Evolutionary conservation across 768 basidiomycete species (phyloP), one percentile per base, ranked within the genome.

Genomic region (Podaxis sp.): DNA sequence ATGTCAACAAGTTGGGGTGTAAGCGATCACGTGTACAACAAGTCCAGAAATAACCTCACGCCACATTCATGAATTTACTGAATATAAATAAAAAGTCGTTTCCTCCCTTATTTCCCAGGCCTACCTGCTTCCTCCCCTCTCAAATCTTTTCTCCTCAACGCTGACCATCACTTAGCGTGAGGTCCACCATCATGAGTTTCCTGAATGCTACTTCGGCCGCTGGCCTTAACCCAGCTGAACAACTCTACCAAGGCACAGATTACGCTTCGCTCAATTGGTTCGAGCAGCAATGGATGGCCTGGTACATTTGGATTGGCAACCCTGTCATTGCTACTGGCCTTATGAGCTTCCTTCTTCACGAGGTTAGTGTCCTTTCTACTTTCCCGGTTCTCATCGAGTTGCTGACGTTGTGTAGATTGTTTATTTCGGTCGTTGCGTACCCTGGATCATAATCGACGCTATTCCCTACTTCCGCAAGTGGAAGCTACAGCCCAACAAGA

Each of bases 371-470:
- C 26, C 7, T 54, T 2, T 19, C 26, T 9, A 73, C 13, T 7
- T 40, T 4, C 22, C 26, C 42, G 17, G 13, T 40, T 12, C 52
- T 48, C 9, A 62, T 59, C 15, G 11, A 11, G 8, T 26, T 52
- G 28, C 12, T 61, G 22, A 52, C 33, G 26, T 36, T 51, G 12
- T 28, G 2, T 65, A 97, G 96, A 76, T 95, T 70, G 93, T 98
- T 8, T 99, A 99, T 79, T 99, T 99, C 71, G 97, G 96, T 42
- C 91, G 97, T 24, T 89, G 89, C 66, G 74, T 99, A 17, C 97
- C 96, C 0, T 97, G 95, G 93, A 90, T 98, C 68, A 91, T 97
- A 75, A 89, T 98, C 73, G 97, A 99, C 76, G 79, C 87, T 2
- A 93, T 95, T 38, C 95, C 95, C 0, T 98, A 94, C 79, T 99